Conservation (phyloP, 495 filamentous ascomycete genomes). For the Parathielavia appendiculata region DNA sequence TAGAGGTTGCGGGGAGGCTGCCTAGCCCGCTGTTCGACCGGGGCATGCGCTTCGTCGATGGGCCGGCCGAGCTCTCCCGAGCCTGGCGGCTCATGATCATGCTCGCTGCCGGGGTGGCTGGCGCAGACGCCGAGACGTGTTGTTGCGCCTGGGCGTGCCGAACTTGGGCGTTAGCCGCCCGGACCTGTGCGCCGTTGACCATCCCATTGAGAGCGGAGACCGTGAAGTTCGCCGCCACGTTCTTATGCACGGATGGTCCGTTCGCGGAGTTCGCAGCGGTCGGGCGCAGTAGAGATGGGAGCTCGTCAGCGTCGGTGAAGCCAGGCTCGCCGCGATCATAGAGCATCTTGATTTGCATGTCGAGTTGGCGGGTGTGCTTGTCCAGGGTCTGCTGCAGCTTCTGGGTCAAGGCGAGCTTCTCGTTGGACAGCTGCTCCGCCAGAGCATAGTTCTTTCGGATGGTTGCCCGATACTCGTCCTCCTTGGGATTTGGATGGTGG, state of each 20-base stretch:
- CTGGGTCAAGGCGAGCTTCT: constrained; percentile 76
- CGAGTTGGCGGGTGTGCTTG: constrained; percentile 81
- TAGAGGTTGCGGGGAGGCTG: constrained; percentile 62
- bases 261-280: constrained; percentile 45
- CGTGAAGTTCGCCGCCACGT: constrained; percentile 38
- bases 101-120: constrained; percentile 59
- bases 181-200: constrained; percentile 41
- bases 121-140: constrained; percentile 52
- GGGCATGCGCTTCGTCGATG: constrained; percentile 61
- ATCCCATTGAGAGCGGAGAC: constrained; percentile 45
- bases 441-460: constrained; percentile 67
- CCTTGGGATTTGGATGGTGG: constrained; percentile 76
- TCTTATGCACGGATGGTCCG: constrained; percentile 36
- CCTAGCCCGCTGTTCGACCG: constrained; percentile 62
- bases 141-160: constrained; percentile 39
- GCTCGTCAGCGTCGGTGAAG: constrained; percentile 68
- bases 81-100: constrained; percentile 58
- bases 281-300: constrained; percentile 72
- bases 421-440: constrained; percentile 70
- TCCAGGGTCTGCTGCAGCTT: constrained; percentile 77
- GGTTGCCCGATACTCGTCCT: constrained; percentile 64
- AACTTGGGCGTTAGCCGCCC: constrained; percentile 38
- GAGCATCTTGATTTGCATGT: constrained; percentile 78
- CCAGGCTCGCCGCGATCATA: constrained; percentile 66
- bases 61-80: constrained; percentile 73